Evolutionary conservation across 1,284 basidiomycete genomes (phyloP), one percentile per base, ranked within the genome.

Genomic region (Cryptococcus sp.): DNA sequence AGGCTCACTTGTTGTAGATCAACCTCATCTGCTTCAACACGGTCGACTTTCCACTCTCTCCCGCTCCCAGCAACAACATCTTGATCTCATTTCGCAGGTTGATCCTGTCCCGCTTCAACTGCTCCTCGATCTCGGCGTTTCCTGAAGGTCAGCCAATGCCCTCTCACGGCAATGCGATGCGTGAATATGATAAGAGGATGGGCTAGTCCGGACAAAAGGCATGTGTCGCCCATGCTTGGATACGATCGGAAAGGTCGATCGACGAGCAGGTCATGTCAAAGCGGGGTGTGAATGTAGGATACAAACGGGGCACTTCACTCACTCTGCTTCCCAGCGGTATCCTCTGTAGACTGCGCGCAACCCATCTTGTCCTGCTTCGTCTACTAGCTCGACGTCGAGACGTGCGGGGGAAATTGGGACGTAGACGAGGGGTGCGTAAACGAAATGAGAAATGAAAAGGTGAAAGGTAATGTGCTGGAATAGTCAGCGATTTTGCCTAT

Each of bases 1-100:
- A 6, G 28, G 43, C 71, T 47, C 48, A 72, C 70, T 69, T 72
- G 62, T 72, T 86, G 71, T 94, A 87, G 52, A 95, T 94, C 70
- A 94, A 82, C 69, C 93, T 90, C 91, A 94, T 94, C 74, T 94
- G 91, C 76, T 95, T 94, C 54, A 95, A 79, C 22, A 95, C 86
- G 2, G 91, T 94, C 21, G 88, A 92, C 82, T 91, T 73, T 33
- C 71, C 91, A 50, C 88, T 92, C 78, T 94, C 90, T 75, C 91
- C 89, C 51, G 91, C 90, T 60, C 40, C 46, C 38, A 94, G 78
- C 51, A 94, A 71, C 61, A 71, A 56, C 68, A 74, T 73, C 63
- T 93, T 94, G 71, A 95, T 90, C 75, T 94, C 91, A 70, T 93
- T 94, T 79, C 88, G 86, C 48, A 91, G 85, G 77, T 87, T 85